Percentiles rank a stretch among this genome's conserved stretches.
Evolutionary conservation across 768 basidiomycete genomes (phyloP).

Genomic region (Rubroboletus pulcherrimus): DNA sequence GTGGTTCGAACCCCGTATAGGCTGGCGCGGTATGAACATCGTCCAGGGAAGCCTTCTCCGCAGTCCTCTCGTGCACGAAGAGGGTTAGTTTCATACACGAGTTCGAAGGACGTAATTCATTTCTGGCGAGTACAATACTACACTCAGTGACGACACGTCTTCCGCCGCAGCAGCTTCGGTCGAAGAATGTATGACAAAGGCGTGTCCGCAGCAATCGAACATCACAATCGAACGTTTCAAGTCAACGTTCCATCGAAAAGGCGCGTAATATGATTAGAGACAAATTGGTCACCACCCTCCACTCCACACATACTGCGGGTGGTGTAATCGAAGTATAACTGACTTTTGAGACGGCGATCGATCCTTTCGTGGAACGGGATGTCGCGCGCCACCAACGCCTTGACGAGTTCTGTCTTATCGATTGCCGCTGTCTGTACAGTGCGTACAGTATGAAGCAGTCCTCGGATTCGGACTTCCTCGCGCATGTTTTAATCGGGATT

Average conservation of each 20-base stretch:
- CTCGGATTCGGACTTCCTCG: no score
- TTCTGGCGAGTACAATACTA: background rate
- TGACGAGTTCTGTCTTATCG: background rate
- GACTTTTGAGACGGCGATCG: background rate
- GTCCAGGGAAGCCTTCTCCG: conserved; percentile 4
- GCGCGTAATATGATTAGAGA: background rate
- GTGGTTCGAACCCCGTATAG: background rate
- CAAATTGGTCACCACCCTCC: no score
- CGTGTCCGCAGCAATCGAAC: background rate
- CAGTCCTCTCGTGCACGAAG: background rate
- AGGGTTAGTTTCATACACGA: no score
- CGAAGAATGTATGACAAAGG: background rate
- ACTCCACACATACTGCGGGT: background rate
- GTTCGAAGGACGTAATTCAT: background rate
- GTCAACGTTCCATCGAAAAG: background rate
- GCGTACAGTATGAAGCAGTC: no score
- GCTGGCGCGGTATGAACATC: background rate
- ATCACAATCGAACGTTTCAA: background rate
- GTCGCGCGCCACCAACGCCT: background rate
- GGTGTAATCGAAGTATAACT: background rate
- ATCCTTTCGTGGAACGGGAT: background rate
- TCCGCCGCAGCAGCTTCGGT: background rate
- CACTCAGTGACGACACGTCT: background rate
- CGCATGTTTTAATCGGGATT: background rate
- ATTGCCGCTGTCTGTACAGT: background rate